Percentiles rank a stretch among this genome's conserved stretches.
phyloP scores from a whole-genome alignment of 2,329 filamentous ascomycete species.

The Diaporthe vexans region DNA sequence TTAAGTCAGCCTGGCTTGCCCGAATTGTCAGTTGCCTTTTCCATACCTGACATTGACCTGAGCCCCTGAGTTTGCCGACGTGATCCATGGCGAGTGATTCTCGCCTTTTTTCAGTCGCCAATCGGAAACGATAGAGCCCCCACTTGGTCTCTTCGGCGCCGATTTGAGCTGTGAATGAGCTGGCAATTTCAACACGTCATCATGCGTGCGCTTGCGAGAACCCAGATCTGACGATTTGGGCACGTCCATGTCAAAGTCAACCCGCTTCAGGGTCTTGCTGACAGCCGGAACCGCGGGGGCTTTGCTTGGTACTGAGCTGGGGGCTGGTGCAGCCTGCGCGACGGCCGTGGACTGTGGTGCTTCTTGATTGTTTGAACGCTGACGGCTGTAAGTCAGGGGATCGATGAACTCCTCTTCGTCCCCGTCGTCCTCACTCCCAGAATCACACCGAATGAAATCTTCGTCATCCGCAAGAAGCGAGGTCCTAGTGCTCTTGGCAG shows the following conservation, averaged over 20 bases:
- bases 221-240: conserved; percentile 62
- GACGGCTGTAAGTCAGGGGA: conserved; percentile 39
- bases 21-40: neutral
- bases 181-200: conserved; percentile 75
- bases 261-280: conserved; percentile 9
- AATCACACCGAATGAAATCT: conserved; percentile 92
- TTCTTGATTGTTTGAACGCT: conserved; percentile 8
- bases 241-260: conserved; percentile 28
- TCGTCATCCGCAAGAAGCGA: conserved; percentile 65
- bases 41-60: conserved; percentile 42
- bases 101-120: conserved; percentile 64
- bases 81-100: conserved; percentile 74
- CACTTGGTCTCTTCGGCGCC: conserved; percentile 61
- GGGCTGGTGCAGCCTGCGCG: neutral
- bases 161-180: conserved; percentile 67
- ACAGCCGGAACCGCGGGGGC: neutral
- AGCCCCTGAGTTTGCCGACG: conserved; percentile 67
- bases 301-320: conserved; percentile 12
- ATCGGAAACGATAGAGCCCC: conserved; percentile 63
- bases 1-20: conserved; percentile 36
- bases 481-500: conserved; percentile 56
- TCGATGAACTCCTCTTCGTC: conserved; percentile 41
- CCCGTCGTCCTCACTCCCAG: conserved; percentile 66
- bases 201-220: conserved; percentile 80
- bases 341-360: conserved; percentile 14